Conservation (phyloP, 192 early-diverging fungal genomes). For the Rhizophlyctis rosea region DNA sequence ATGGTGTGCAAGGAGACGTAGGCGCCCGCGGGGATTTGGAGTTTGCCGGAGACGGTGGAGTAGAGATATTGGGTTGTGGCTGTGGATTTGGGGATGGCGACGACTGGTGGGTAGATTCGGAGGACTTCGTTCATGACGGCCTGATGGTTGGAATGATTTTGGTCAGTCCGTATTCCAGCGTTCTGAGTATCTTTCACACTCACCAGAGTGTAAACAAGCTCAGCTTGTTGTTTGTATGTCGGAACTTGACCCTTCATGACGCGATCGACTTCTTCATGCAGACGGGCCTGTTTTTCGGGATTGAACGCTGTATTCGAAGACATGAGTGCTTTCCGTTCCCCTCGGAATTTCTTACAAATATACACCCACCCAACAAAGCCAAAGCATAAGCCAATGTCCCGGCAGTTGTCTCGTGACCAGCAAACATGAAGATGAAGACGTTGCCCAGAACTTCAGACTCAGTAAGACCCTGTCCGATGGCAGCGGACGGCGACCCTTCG, state of each 20-base stretch:
- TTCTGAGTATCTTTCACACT: background rate
- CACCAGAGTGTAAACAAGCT: constrained; percentile 25
- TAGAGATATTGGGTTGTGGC: constrained; percentile 4
- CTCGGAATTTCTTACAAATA: background rate
- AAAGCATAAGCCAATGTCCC: constrained; percentile 45
- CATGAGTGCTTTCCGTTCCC: background rate
- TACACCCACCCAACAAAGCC: constrained; percentile 17
- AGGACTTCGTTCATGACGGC: constrained; percentile 42
- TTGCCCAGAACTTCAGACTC: constrained; percentile 42
- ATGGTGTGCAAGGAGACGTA: constrained; percentile 7
- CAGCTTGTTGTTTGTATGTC: constrained; percentile 12
- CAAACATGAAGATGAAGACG: constrained; percentile 50
- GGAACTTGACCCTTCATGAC: constrained; percentile 12
- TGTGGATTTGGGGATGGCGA: constrained; percentile 28
- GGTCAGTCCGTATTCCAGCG: background rate
- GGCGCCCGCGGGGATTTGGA: constrained; percentile 12
- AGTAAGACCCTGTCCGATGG: constrained; percentile 8
- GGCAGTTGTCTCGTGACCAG: constrained; percentile 55
- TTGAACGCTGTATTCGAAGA: constrained; percentile 25
- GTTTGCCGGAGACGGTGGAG: background rate
- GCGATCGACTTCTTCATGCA: constrained; percentile 36
- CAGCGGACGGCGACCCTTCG: background rate
- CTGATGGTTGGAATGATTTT: background rate
- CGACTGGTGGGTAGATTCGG: constrained; percentile 30
- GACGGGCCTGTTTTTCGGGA: constrained; percentile 38